Conservation (phyloP, 23 red algal genomes). For the Gracilaria gracilis region DNA sequence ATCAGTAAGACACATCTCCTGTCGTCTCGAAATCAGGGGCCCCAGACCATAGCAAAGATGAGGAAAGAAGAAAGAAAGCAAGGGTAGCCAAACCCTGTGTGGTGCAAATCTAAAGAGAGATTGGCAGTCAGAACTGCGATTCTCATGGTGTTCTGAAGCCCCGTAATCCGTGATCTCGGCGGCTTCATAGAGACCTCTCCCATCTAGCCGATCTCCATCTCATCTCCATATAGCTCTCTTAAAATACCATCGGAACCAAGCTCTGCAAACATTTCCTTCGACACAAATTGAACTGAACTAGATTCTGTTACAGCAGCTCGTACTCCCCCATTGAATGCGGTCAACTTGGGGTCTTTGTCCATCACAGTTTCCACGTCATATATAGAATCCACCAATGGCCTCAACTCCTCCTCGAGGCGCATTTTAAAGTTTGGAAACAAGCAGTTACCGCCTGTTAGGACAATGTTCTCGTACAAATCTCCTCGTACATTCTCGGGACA, state of each 20-base stretch:
- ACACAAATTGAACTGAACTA: constrained; percentile 25
- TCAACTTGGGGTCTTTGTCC: constrained; percentile 53
- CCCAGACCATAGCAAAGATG: too few relatives aligned
- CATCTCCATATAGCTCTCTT: constrained; percentile 60
- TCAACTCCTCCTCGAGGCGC: constrained; percentile 70
- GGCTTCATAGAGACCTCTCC: background rate
- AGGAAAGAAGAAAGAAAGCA: too few relatives aligned
- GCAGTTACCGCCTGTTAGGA: constrained; percentile 81
- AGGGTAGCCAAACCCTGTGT: too few relatives aligned
- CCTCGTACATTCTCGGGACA: constrained; percentile 38
- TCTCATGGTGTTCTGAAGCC: background rate
- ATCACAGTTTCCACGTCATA: constrained; percentile 56
- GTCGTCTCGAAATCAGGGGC: too few relatives aligned
- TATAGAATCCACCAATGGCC: constrained; percentile 57
- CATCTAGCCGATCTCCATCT: constrained; percentile 20
- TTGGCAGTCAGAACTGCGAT: too few relatives aligned
- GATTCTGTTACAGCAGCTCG: constrained; percentile 3
- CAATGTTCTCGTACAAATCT: constrained; percentile 75
- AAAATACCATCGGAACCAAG: constrained; percentile 51
- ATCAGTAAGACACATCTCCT: too few relatives aligned
- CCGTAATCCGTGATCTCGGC: background rate
- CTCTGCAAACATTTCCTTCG: constrained; percentile 65
- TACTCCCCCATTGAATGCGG: constrained; percentile 54
- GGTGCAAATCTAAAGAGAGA: too few relatives aligned
- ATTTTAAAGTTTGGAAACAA: constrained; percentile 66